Base-by-base conservation (phyloP, 2,329 filamentous ascomycete genomes). In the Colletotrichum gloeosporioides region DNA sequence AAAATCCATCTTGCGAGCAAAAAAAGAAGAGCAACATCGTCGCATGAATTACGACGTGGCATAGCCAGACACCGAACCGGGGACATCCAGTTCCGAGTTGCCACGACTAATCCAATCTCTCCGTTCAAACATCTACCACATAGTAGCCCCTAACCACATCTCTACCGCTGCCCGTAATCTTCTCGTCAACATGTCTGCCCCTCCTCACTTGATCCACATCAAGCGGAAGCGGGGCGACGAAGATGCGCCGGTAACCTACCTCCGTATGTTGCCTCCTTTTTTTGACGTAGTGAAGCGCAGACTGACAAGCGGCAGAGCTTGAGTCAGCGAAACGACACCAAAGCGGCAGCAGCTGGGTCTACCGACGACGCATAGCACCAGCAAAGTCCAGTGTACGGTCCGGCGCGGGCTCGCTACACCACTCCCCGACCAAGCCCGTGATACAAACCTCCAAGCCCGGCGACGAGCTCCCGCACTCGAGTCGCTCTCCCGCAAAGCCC, bases 161-260 rank as follows among this genome's bases (percentile, higher is more conserved):
- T 62, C 55, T 16, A 55, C 32, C 16, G 53, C 32, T 27, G 59
- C 62, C 25, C 29, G 22, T 64, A 39, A 27, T 31, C 22, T 34
- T 31, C 49, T 55, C 49, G 18, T 32, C 78, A 70, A 63, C 70
- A 92, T 92, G 90, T 90, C 90, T 65, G 84, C 91, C 6, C 91
- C 90, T 29, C 90, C 90, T 31, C 88, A 91, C 77, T 84, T 90
- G 65, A 92, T 92, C 82, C 89, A 89, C 73, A 89, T 92, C 78
- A 92, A 92, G 86, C 90, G 91, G 80, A 92, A 92, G 84, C 88
- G 89, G 55, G 88, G 87, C 67, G 89, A 88, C 18, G 88, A 90
- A 74, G 86, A 88, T 39, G 84, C 85, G 15, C 89, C 90, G 5
- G 88, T 92, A 67, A 88, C 90, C 69, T 91, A 90, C 79, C 87